Evolutionary conservation across 2,329 filamentous ascomycete species (phyloP).

Genomic region (Ambrosiella beaveri): DNA sequence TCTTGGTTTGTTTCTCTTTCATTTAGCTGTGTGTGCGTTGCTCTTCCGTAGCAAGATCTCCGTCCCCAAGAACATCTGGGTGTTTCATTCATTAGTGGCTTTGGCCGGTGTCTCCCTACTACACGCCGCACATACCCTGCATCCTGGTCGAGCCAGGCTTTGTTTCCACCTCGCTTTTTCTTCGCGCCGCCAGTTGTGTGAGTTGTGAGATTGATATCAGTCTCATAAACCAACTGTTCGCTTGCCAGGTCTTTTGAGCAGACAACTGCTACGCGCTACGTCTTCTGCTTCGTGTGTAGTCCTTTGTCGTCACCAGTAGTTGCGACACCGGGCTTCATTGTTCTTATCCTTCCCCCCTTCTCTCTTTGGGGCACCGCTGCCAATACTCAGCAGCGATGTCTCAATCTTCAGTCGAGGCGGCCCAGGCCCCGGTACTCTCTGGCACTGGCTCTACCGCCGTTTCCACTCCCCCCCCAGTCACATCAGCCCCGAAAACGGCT

Average conservation of each 20-base stretch:
- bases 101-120: not conserved
- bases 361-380: not conserved
- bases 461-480: not conserved
- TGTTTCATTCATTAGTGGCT: not conserved
- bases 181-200: slow-evolving; percentile 3
- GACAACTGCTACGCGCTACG: not conserved
- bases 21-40: not conserved
- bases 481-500: not conserved
- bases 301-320: not conserved
- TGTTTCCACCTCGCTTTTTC: slow-evolving; percentile 5
- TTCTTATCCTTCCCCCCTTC: not conserved
- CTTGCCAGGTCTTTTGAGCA: slow-evolving; percentile 1
- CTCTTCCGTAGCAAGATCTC: not conserved
- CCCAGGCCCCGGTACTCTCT: not conserved
- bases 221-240: not conserved
- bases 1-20: not conserved
- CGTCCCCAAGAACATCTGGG: not conserved
- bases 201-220: slow-evolving; percentile 1
- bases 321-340: not conserved
- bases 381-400: not conserved
- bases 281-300: not conserved
- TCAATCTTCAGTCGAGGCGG: not conserved
- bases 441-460: not conserved
- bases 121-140: slow-evolving; percentile 4
- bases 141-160: slow-evolving; percentile 2